A percentile compares a stretch with the other conserved stretches of the same genome.
phyloP scores from a whole-genome alignment of 805 yeast species.

The Wickerhamiella slavikovae region DNA sequence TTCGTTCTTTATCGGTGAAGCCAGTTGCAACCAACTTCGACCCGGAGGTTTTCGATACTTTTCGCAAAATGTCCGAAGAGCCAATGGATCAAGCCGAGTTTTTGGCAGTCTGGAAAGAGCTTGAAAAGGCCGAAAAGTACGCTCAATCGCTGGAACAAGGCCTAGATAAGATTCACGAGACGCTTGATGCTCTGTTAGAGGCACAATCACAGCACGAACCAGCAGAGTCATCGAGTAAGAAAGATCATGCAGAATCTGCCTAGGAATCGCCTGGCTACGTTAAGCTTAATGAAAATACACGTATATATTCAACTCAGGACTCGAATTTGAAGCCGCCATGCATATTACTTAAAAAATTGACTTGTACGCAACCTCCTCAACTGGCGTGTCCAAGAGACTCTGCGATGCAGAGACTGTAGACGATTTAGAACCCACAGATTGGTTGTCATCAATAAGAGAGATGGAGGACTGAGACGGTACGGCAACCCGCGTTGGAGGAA shows the following conservation, averaged over 20 bases:
- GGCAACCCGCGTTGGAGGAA: background rate
- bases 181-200: constrained; percentile 8
- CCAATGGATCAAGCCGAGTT: constrained; percentile 11
- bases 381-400: constrained; percentile 1
- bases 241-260: background rate
- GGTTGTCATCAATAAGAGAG: background rate
- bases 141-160: constrained; percentile 9
- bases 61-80: too few relatives aligned
- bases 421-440: background rate
- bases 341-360: background rate
- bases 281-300: background rate
- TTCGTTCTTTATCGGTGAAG: too few relatives aligned
- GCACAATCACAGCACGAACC: background rate
- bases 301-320: background rate
- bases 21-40: too few relatives aligned
- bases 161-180: constrained; percentile 8
- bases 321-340: background rate
- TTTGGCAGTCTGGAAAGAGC: constrained; percentile 11
- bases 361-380: constrained; percentile 1
- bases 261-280: background rate
- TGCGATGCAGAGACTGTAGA: background rate
- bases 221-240: background rate
- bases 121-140: constrained; percentile 10
- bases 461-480: background rate
- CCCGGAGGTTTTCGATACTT: too few relatives aligned